Conservation (phyloP, 2,329 filamentous ascomycete genomes). For the Pseudogymnoascus sp. region DNA sequence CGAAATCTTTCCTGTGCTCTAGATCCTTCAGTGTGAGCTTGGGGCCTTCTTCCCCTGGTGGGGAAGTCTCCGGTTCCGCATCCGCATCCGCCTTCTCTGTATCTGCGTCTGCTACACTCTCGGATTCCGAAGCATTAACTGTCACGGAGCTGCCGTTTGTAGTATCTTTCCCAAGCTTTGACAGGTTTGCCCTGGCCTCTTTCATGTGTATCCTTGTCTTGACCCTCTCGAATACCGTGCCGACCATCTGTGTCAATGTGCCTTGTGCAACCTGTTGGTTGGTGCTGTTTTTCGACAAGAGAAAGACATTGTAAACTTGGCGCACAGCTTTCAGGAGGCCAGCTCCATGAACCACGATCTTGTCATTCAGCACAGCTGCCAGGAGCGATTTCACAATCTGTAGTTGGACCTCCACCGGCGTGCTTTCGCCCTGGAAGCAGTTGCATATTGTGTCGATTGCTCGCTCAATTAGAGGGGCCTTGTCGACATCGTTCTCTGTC, state of each 20-base stretch:
- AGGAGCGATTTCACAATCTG: constrained; percentile 97
- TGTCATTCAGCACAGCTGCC: constrained; percentile 93
- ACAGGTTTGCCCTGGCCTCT: constrained; percentile 57
- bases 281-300: constrained; percentile 83
- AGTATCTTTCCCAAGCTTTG: constrained; percentile 23
- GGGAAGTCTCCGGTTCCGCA: constrained; percentile 15
- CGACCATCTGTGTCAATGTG: constrained; percentile 95
- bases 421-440: constrained; percentile 95
- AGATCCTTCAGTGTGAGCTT: constrained; percentile 60
- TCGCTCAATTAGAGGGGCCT: constrained; percentile 79
- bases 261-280: constrained; percentile 98
- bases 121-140: constrained; percentile 24
- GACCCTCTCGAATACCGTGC: constrained; percentile 93
- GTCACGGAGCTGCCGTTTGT: constrained; percentile 26
- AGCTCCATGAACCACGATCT: constrained; percentile 95
- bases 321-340: constrained; percentile 92
- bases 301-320: constrained; percentile 97
- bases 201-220: constrained; percentile 80
- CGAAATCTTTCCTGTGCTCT: constrained; percentile 58
- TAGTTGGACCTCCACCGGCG: constrained; percentile 82
- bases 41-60: constrained; percentile 31
- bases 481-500: constrained; percentile 30
- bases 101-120: constrained; percentile 17
- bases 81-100: constrained; percentile 16
- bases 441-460: constrained; percentile 99